These are phyloP conservation scores for Cardiospermum halicacabum DNA, from an alignment of 345 rosid genomes.

Conservation along the genomic window DNA sequence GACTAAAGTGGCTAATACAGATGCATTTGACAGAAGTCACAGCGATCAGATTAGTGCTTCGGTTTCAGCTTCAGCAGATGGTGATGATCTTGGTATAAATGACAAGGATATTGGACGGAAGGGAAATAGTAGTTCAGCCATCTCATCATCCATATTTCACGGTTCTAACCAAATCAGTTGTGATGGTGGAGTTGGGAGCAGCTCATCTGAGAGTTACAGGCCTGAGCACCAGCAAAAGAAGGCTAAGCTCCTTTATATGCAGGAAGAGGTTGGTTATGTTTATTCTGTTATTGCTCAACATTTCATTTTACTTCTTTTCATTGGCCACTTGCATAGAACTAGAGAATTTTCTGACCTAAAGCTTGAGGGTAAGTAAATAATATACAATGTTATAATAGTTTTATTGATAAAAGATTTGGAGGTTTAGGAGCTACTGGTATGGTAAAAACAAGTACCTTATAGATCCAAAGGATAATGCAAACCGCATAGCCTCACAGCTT, in stretches of 20 bases:
- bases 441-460: no score
- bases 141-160: constrained; percentile 18
- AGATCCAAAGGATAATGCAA: no score
- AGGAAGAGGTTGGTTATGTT: constrained; percentile 49
- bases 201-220: constrained; percentile 27
- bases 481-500: neutral
- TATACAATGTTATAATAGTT: no score
- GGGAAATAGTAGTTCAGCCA: constrained; percentile 13
- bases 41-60: constrained; percentile 21
- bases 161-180: constrained; percentile 23
- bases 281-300: neutral
- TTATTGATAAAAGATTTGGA: no score
- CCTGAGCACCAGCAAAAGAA: constrained; percentile 56
- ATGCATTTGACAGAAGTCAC: constrained; percentile 14
- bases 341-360: no score
- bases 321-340: no score
- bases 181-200: constrained; percentile 26
- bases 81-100: constrained; percentile 12
- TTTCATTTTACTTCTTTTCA: neutral
- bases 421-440: no score
- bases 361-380: no score
- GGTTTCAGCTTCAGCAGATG: constrained; percentile 14
- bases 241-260: constrained; percentile 49
- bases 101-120: constrained; percentile 13
- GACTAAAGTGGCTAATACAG: constrained; percentile 9